These are phyloP conservation scores for Suillus paluster DNA, from an alignment of 768 basidiomycete species.

Conservation along the genomic window DNA sequence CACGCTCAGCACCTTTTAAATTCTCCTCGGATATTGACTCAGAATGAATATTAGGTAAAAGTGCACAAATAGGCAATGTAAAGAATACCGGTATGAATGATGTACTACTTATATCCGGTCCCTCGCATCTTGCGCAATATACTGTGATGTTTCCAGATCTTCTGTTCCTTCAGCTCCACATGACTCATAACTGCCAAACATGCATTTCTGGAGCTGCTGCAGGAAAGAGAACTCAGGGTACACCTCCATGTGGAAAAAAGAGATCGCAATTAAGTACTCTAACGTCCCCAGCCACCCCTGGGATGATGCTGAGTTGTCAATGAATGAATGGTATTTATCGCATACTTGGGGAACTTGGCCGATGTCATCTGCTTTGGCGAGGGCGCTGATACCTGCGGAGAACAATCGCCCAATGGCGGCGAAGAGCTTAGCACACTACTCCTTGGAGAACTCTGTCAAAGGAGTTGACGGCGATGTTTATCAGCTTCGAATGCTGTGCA, in stretches of 20 bases:
- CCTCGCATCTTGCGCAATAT: constrained; percentile 95
- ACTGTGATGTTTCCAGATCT: constrained; percentile 95
- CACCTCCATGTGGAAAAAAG: constrained; percentile 94
- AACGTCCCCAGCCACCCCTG: constrained; percentile 45
- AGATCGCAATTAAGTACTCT: constrained; percentile 74
- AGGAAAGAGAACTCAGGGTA: constrained; percentile 91
- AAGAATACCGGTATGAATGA: constrained; percentile 93
- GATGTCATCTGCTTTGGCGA: constrained; percentile 93
- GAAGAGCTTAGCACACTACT: constrained; percentile 92
- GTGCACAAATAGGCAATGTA: background rate
- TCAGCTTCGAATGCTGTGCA: constrained; percentile 98
- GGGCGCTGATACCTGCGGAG: constrained; percentile 93
- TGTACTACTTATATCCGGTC: constrained; percentile 97
- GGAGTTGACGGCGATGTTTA: constrained; percentile 99
- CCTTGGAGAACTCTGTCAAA: constrained; percentile 95
- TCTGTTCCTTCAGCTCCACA: constrained; percentile 90
- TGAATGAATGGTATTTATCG: constrained; percentile 94
- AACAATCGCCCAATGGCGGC: constrained; percentile 92
- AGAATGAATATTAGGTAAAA: constrained; percentile 1
- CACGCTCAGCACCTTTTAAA: too few relatives aligned
- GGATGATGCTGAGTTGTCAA: constrained; percentile 54
- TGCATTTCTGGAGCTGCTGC: constrained; percentile 95
- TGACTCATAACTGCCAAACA: constrained; percentile 95
- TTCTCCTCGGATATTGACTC: background rate
- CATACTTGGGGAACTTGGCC: constrained; percentile 89